A percentile compares a stretch with the other conserved stretches of the same genome.
Conservation (phyloP, 306 rosid genomes). For the Fragaria ananassa region DNA sequence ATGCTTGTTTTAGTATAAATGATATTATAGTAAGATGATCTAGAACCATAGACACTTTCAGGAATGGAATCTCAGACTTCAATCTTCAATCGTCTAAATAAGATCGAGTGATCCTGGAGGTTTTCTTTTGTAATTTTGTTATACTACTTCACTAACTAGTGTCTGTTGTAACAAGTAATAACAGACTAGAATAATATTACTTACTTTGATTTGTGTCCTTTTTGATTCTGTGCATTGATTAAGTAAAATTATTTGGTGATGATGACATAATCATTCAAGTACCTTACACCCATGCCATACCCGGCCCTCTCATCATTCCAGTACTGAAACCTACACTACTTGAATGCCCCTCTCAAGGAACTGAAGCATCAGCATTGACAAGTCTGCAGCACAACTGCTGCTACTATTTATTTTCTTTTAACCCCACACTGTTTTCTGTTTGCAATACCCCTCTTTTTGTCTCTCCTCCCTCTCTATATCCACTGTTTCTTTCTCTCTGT, state of each 20-base stretch:
- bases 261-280: conserved; percentile 51
- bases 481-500: conserved; percentile 50
- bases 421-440: conserved; percentile 24
- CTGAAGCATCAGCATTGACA: conserved; percentile 26
- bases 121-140: too few relatives aligned
- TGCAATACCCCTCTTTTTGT: conserved; percentile 40
- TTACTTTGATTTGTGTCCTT: conserved; percentile 32
- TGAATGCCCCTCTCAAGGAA: conserved; percentile 3
- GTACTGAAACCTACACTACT: not conserved
- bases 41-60: not conserved
- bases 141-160: too few relatives aligned
- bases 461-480: conserved; percentile 30
- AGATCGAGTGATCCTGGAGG: not conserved
- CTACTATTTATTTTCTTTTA: conserved; percentile 20
- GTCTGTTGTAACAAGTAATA: too few relatives aligned
- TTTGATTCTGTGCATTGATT: conserved; percentile 38
- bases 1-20: not conserved
- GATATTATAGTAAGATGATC: not conserved
- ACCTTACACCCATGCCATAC: not conserved
- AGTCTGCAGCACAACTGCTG: conserved; percentile 36
- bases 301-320: conserved; percentile 2
- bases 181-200: not conserved
- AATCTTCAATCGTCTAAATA: too few relatives aligned
- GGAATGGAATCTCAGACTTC: too few relatives aligned
- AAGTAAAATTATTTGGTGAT: conserved; percentile 45